These are phyloP conservation scores for Dryas octopetala DNA, from an alignment of 306 rosid genomes.

Conservation along the genomic window DNA sequence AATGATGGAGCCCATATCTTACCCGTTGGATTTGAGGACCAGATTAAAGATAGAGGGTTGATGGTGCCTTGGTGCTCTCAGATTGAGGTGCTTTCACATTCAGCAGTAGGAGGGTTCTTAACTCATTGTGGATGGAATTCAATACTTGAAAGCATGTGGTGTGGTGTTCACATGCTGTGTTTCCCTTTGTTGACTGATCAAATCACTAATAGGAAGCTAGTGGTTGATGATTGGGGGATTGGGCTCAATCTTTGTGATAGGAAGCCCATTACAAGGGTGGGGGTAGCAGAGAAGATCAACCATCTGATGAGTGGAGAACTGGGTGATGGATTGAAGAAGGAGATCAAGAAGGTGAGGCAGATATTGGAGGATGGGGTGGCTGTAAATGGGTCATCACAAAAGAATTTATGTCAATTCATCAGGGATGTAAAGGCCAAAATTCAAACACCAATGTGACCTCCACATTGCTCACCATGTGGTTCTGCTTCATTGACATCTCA, in stretches of 20 bases:
- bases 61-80: constrained; percentile 35
- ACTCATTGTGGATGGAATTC: constrained; percentile 47
- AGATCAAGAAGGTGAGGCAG: constrained; percentile 14
- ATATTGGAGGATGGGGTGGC: constrained; percentile 2
- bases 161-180: constrained; percentile 33
- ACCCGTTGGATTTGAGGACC: constrained; percentile 26
- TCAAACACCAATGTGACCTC: background rate
- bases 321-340: constrained; percentile 26
- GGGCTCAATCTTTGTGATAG: constrained; percentile 34
- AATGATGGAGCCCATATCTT: background rate
- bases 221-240: constrained; percentile 42
- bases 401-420: constrained; percentile 21
- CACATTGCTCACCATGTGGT: background rate
- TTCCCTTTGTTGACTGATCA: constrained; percentile 31
- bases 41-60: constrained; percentile 20
- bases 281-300: constrained; percentile 30
- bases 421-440: constrained; percentile 23
- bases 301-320: constrained; percentile 20
- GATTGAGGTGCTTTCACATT: constrained; percentile 31
- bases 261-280: constrained; percentile 20
- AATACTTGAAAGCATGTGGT: constrained; percentile 34
- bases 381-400: constrained; percentile 25
- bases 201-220: constrained; percentile 35
- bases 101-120: constrained; percentile 37
- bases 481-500: constrained; percentile 4